Percentiles rank a stretch among this genome's conserved stretches.
Evolutionary conservation across 345 rosid genomes (phyloP).

Genomic region (Reutealis trisperma): DNA sequence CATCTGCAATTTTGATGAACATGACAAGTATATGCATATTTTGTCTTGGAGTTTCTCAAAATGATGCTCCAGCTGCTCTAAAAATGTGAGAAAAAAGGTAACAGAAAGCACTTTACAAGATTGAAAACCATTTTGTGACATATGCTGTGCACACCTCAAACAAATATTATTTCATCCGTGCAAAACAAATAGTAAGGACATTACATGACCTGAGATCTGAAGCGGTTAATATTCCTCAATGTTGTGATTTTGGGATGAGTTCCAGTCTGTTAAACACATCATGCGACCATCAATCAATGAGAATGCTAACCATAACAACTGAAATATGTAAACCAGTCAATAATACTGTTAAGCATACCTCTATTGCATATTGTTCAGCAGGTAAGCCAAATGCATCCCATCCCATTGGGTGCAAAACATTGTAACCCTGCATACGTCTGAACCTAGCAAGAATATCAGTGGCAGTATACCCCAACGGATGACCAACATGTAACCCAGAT

Average conservation of each 20-base stretch:
- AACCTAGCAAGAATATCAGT: constrained; percentile 87
- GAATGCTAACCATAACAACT: constrained; percentile 7
- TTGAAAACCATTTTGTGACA: not conserved
- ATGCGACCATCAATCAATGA: constrained; percentile 15
- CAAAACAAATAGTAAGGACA: constrained; percentile 8
- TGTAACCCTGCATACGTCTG: constrained; percentile 90
- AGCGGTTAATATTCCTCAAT: constrained; percentile 75
- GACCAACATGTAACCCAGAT: constrained; percentile 96
- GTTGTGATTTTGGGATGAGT: constrained; percentile 91
- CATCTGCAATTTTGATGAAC: not conserved
- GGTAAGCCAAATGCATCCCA: constrained; percentile 99
- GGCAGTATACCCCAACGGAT: constrained; percentile 93
- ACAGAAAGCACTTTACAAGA: not conserved
- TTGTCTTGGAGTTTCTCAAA: not conserved
- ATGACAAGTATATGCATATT: not conserved
- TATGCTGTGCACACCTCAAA: not conserved
- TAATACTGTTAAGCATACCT: constrained; percentile 44
- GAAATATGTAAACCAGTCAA: constrained; percentile 4
- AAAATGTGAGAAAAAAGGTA: not conserved
- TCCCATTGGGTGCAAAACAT: constrained; percentile 95
- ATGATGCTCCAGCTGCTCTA: not conserved
- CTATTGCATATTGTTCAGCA: constrained; percentile 95
- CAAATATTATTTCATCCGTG: not conserved
- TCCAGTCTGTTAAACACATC: constrained; percentile 65
- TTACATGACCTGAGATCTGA: constrained; percentile 69